Conservation (phyloP, 768 basidiomycete species). For the Cantharellus cinnabarinus region DNA sequence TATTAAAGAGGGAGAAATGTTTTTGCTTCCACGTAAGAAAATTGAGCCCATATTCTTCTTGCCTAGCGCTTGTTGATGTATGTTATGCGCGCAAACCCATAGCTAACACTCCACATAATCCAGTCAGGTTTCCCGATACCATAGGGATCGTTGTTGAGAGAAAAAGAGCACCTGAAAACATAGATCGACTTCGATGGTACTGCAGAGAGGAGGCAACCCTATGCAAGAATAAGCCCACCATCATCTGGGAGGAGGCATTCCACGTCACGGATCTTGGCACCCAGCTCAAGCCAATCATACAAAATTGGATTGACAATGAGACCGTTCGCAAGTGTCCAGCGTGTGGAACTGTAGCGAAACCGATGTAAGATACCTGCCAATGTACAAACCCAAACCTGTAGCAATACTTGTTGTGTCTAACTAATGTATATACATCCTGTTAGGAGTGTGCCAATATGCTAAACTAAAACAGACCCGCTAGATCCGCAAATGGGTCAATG, state of each 20-base stretch:
- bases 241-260: slow-evolving; percentile 69
- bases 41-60: background rate
- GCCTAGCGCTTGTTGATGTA: background rate
- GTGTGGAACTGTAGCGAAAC: slow-evolving; percentile 30
- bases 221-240: slow-evolving; percentile 38
- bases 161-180: slow-evolving; percentile 47
- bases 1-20: slow-evolving; percentile 95
- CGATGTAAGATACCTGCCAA: background rate
- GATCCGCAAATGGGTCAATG: slow-evolving; percentile 74
- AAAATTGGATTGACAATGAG: slow-evolving; percentile 55
- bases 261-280: slow-evolving; percentile 81
- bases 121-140: slow-evolving; percentile 74
- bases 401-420: too few relatives aligned
- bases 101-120: slow-evolving; percentile 96
- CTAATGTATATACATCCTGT: too few relatives aligned
- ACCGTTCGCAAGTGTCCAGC: slow-evolving; percentile 43
- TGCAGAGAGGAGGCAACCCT: slow-evolving; percentile 31
- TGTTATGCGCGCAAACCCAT: background rate
- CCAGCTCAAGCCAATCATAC: slow-evolving; percentile 81
- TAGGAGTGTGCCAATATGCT: background rate
- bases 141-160: slow-evolving; percentile 85
- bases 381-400: too few relatives aligned
- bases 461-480: slow-evolving; percentile 47
- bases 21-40: slow-evolving; percentile 64
- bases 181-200: slow-evolving; percentile 90